A percentile compares a stretch with the other conserved stretches of the same genome.
phyloP scores from a whole-genome alignment of 805 yeast species.

The Starmerella roubikii region DNA sequence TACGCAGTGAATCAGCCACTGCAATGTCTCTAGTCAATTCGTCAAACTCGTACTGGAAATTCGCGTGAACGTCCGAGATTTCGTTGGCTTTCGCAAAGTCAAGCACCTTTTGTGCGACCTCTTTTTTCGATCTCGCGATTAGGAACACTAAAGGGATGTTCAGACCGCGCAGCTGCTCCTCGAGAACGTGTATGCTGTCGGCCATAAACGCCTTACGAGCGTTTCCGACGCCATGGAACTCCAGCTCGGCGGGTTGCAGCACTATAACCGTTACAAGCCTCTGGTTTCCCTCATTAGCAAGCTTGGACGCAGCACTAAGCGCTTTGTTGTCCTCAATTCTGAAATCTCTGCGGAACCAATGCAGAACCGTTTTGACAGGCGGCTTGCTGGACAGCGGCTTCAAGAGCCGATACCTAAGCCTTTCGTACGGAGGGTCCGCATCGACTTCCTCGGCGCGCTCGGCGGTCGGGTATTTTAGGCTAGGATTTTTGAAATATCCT shows the following conservation, averaged over 20 bases:
- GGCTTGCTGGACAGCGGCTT: not conserved
- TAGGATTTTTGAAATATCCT: constrained; percentile 2
- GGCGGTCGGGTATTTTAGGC: constrained; percentile 10
- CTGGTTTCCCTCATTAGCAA: constrained; percentile 23
- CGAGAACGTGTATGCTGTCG: constrained; percentile 27
- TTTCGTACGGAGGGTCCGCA: constrained; percentile 10
- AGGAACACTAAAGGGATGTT: constrained; percentile 28
- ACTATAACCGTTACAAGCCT: constrained; percentile 31
- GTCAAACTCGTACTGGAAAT: constrained; percentile 35
- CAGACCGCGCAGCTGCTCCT: constrained; percentile 23
- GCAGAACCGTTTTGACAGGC: constrained; percentile 23
- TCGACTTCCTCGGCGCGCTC: constrained; percentile 16
- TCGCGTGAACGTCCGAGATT: constrained; percentile 26
- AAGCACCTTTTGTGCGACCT: not conserved
- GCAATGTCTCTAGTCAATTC: constrained; percentile 28
- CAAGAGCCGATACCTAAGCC: constrained; percentile 3
- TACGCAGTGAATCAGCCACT: constrained; percentile 16
- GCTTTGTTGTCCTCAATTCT: constrained; percentile 35
- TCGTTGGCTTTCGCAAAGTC: constrained; percentile 23
- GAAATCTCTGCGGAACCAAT: constrained; percentile 37
- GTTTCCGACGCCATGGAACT: constrained; percentile 33
- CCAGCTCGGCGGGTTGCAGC: constrained; percentile 31
- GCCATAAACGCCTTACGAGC: constrained; percentile 32
- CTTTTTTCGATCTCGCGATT: constrained; percentile 2
- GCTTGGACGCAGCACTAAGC: constrained; percentile 27